phyloP scores from a whole-genome alignment of 2,329 filamentous ascomycete genomes.

The Xylaria multiplex region DNA sequence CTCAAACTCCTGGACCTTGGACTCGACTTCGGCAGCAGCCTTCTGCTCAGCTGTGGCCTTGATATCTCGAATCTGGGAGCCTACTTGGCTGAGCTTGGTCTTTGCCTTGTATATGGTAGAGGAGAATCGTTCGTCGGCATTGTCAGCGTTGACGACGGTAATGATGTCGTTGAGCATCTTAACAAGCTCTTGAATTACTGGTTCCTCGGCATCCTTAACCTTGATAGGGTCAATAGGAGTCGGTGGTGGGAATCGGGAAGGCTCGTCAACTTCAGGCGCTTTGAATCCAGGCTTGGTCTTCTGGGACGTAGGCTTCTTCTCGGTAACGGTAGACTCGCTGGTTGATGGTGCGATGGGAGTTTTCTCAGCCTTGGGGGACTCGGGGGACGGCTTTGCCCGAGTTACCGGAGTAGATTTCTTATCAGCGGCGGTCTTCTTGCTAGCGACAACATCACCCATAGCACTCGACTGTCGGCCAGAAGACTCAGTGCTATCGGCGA shows the following conservation, averaged over 20 bases:
- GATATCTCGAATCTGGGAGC: constrained; percentile 78
- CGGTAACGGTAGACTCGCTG: constrained; percentile 34
- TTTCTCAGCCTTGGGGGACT: constrained; percentile 45
- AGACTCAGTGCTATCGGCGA: constrained; percentile 47
- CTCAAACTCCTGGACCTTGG: constrained; percentile 82
- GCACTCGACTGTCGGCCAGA: constrained; percentile 46
- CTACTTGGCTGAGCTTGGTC: constrained; percentile 80
- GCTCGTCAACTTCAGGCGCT: constrained; percentile 72
- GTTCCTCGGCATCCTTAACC: constrained; percentile 80
- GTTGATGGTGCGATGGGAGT: constrained; percentile 49
- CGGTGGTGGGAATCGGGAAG: constrained; percentile 70
- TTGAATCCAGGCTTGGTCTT: constrained; percentile 55
- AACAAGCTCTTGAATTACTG: constrained; percentile 90
- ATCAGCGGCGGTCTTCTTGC: constrained; percentile 45
- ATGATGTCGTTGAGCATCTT: constrained; percentile 98
- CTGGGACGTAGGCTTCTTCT: constrained; percentile 32
- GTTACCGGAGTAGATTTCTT: constrained; percentile 33
- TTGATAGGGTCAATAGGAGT: constrained; percentile 81
- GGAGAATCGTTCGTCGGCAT: constrained; percentile 79
- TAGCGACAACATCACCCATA: constrained; percentile 39
- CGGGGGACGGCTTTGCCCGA: constrained; percentile 35
- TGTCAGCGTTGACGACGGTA: constrained; percentile 88
- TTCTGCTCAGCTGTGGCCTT: constrained; percentile 75
- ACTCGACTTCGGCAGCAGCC: constrained; percentile 78
- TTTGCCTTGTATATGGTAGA: constrained; percentile 87